Evolutionary conservation across 2,329 filamentous ascomycete genomes (phyloP).

Genomic region (Diaporthe vexans): DNA sequence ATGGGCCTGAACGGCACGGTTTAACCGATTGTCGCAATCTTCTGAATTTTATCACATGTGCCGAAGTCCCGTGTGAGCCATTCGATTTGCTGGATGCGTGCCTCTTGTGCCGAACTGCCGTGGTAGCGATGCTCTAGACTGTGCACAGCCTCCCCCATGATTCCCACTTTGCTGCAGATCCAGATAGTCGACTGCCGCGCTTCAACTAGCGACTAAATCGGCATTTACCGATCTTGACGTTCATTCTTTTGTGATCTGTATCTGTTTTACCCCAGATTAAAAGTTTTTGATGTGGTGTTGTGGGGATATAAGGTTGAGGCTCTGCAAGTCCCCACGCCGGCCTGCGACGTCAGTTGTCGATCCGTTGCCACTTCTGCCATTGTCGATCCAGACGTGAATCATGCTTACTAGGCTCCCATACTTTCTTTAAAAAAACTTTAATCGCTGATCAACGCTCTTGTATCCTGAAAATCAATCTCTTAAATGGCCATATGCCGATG

Average conservation of each 20-base stretch:
- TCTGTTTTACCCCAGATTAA: not conserved
- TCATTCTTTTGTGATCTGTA: not conserved
- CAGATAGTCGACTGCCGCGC: not conserved
- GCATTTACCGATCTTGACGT: not conserved
- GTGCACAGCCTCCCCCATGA: constrained; percentile 25
- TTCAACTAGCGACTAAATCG: not conserved
- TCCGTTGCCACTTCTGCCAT: not conserved
- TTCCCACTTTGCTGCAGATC: constrained; percentile 3
- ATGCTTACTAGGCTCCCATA: accelerated
- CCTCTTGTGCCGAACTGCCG: constrained; percentile 15
- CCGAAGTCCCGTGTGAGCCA: constrained; percentile 1
- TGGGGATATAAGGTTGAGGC: not conserved
- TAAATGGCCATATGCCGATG: not conserved
- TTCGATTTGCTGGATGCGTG: not conserved
- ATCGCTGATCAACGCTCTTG: not conserved
- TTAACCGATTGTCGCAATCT: not conserved
- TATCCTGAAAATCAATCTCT: not conserved
- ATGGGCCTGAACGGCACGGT: not conserved
- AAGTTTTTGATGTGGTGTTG: not conserved
- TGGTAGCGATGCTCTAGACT: constrained; percentile 6
- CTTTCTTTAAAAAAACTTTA: not conserved
- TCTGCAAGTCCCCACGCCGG: no score
- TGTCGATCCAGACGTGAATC: accelerated
- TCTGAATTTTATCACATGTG: not conserved
- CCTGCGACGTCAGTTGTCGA: not conserved